Percentiles rank a stretch among this genome's conserved stretches.
phyloP scores from a whole-genome alignment of 1,284 basidiomycete genomes.

The Trichosporon sp. region DNA sequence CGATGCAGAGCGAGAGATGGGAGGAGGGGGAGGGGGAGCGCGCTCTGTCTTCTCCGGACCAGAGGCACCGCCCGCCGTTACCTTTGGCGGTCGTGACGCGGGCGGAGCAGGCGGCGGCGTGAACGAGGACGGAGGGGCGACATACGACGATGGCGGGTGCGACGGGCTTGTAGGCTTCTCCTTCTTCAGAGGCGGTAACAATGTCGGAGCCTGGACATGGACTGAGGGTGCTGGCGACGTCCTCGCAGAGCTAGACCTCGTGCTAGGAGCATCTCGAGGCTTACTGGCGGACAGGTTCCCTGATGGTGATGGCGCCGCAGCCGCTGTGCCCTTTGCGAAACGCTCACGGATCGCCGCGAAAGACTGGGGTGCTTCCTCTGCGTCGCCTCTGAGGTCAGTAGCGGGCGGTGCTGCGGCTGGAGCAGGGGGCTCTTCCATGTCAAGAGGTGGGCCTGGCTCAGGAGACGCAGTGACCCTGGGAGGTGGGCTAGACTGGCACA shows the following conservation, averaged over 20 bases:
- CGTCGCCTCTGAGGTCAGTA: not conserved
- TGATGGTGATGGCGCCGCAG: not conserved
- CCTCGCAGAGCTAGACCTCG: not conserved
- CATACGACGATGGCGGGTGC: not conserved
- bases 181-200: not conserved
- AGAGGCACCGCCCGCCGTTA: slow-evolving; percentile 2
- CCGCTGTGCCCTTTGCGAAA: not conserved
- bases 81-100: slow-evolving; percentile 10
- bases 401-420: not conserved
- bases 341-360: not conserved
- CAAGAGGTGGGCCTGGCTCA: not conserved
- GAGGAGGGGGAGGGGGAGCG: slow-evolving; percentile 3
- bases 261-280: not conserved
- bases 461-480: not conserved
- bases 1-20: not conserved
- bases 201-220: not conserved
- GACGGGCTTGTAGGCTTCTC: not conserved
- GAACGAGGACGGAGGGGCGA: not conserved
- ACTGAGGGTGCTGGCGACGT: not conserved
- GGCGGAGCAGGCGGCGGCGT: slow-evolving; percentile 7
- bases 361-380: not conserved
- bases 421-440: not conserved
- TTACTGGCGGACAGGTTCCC: not conserved
- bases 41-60: not conserved
- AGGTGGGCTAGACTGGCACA: not conserved